Evolutionary conservation across 176 grass and related monocot genomes (phyloP).

Genomic region (barley (Hordeum vulgare)): DNA sequence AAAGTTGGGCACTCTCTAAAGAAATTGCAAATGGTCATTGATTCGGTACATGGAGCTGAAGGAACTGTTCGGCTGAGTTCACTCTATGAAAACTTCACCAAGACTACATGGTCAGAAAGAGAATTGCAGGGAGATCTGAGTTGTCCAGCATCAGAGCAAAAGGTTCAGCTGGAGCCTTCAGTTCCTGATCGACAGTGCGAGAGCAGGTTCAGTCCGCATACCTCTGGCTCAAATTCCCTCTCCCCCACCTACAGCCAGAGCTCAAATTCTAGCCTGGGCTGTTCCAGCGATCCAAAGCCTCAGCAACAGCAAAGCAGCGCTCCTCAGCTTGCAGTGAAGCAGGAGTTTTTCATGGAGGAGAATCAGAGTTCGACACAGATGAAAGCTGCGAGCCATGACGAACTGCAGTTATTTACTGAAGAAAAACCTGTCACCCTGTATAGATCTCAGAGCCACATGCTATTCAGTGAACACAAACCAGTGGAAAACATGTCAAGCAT

Average conservation of each 20-base stretch:
- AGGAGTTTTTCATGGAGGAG: slow-evolving; percentile 51
- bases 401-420: slow-evolving; percentile 30
- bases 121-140: slow-evolving; percentile 21
- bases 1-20: slow-evolving; percentile 90
- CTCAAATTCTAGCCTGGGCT: slow-evolving; percentile 64
- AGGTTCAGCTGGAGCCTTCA: slow-evolving; percentile 38
- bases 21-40: slow-evolving; percentile 92
- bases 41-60: slow-evolving; percentile 76
- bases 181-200: slow-evolving; percentile 25
- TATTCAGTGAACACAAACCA: slow-evolving; percentile 36
- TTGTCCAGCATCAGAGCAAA: slow-evolving; percentile 41
- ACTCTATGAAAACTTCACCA: slow-evolving; percentile 86
- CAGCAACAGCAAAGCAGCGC: slow-evolving; percentile 30
- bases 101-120: slow-evolving; percentile 66
- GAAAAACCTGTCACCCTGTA: slow-evolving; percentile 20
- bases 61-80: slow-evolving; percentile 73
- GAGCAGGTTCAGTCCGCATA: slow-evolving; percentile 40
- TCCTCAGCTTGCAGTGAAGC: slow-evolving; percentile 35
- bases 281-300: slow-evolving; percentile 45
- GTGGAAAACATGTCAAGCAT: slow-evolving; percentile 19
- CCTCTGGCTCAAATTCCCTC: slow-evolving; percentile 68
- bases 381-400: slow-evolving; percentile 5
- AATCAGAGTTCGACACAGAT: slow-evolving; percentile 40
- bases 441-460: slow-evolving; percentile 32
- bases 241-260: slow-evolving; percentile 71